Evolutionary conservation across 495 filamentous ascomycete genomes (phyloP).

Genomic region (Cercophora scortea): DNA sequence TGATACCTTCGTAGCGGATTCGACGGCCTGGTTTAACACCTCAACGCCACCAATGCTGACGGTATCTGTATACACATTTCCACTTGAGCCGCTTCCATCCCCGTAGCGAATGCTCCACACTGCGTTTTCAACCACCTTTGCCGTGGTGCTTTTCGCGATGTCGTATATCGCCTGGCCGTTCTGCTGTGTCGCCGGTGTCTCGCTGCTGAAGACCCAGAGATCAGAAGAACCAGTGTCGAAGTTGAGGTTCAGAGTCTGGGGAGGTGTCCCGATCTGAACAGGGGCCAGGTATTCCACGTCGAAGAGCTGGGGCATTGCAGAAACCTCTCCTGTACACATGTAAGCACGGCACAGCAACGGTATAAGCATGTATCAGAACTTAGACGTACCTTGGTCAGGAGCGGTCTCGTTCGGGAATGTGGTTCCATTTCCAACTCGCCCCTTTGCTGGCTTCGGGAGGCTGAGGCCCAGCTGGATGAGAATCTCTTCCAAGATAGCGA

Average conservation of each 20-base stretch:
- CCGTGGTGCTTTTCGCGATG: conserved; percentile 39
- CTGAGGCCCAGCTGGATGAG: conserved; percentile 2
- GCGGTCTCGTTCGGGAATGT: conserved; percentile 9
- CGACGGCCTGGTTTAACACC: conserved; percentile 61
- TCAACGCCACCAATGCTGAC: conserved; percentile 66
- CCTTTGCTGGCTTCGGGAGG: neutral
- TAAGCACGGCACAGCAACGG: neutral
- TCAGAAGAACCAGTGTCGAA: conserved; percentile 75
- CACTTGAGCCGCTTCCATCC: conserved; percentile 60
- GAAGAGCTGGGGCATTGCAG: conserved; percentile 39
- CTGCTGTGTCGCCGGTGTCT: conserved; percentile 31
- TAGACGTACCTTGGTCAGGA: conserved; percentile 3
- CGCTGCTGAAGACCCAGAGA: conserved; percentile 57
- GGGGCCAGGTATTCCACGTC: conserved; percentile 60
- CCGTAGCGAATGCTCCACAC: conserved; percentile 68
- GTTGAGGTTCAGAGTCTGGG: conserved; percentile 60
- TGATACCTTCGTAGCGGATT: conserved; percentile 60
- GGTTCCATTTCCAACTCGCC: neutral
- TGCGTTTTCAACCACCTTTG: conserved; percentile 42
- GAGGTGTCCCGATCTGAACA: conserved; percentile 63
- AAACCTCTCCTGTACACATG: conserved; percentile 26
- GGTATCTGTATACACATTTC: conserved; percentile 67
- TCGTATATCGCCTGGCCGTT: conserved; percentile 51
- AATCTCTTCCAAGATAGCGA: conserved; percentile 24
- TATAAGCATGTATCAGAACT: too few relatives aligned